Conservation (phyloP, 176 grass and related monocot species). For the Zea luxurians region DNA sequence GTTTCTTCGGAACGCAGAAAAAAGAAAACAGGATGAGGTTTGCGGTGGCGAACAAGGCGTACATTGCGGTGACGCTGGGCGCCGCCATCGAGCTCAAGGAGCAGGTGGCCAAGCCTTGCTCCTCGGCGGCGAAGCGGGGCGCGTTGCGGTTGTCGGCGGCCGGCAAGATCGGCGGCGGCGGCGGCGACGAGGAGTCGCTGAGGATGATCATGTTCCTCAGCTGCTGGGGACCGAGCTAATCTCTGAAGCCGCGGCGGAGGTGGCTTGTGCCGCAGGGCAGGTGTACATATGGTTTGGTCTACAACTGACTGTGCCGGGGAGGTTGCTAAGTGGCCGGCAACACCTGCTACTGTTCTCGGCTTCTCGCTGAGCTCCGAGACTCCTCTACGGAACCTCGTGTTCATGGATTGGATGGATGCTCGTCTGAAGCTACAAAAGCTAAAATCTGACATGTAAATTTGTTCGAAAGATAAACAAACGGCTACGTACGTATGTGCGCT, state of each 20-base stretch:
- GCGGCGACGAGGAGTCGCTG: slow-evolving; percentile 47
- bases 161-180: background rate
- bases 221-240: slow-evolving; percentile 71
- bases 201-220: slow-evolving; percentile 82
- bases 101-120: slow-evolving; percentile 48
- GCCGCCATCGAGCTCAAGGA: slow-evolving; percentile 64
- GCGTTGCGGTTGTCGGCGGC: background rate
- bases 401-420: background rate
- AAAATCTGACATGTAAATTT: background rate
- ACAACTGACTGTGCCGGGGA: background rate
- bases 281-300: background rate
- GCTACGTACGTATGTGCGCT: no score
- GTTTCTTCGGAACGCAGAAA: background rate
- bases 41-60: slow-evolving; percentile 54
- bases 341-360: background rate
- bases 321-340: background rate
- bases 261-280: background rate
- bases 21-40: slow-evolving; percentile 40
- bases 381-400: background rate
- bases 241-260: background rate
- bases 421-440: background rate
- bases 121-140: slow-evolving; percentile 15
- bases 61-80: slow-evolving; percentile 53
- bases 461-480: background rate
- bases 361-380: background rate